These are phyloP conservation scores for Cicer bijugum DNA, from an alignment of 306 rosid species.

Conservation along the genomic window DNA sequence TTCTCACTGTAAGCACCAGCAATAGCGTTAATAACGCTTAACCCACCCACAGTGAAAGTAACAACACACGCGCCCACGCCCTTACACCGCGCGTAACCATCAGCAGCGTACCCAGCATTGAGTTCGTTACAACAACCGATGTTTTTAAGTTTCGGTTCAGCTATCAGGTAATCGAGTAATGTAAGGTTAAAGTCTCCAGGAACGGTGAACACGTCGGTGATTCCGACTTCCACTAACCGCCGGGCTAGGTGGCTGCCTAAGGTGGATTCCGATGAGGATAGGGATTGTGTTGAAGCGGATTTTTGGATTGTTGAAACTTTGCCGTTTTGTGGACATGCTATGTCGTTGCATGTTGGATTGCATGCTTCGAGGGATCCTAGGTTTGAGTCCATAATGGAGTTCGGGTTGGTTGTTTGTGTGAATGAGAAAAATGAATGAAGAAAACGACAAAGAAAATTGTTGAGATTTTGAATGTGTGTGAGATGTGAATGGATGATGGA, in stretches of 20 bases:
- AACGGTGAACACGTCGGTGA: slow-evolving; percentile 60
- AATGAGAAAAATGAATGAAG: background rate
- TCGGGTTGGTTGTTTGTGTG: no score
- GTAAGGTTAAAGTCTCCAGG: slow-evolving; percentile 71
- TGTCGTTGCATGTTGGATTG: slow-evolving; percentile 36
- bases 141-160: slow-evolving; percentile 52
- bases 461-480: background rate
- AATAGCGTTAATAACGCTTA: slow-evolving; percentile 59
- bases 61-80: slow-evolving; percentile 74
- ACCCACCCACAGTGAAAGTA: slow-evolving; percentile 62
- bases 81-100: slow-evolving; percentile 58
- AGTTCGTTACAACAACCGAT: slow-evolving; percentile 71
- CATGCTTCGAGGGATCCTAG: slow-evolving; percentile 49
- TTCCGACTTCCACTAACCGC: slow-evolving; percentile 58
- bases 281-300: slow-evolving; percentile 21
- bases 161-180: slow-evolving; percentile 63
- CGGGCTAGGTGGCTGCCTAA: slow-evolving; percentile 62
- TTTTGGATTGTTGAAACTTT: slow-evolving; percentile 38
- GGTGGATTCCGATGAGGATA: slow-evolving; percentile 46
- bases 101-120: slow-evolving; percentile 73
- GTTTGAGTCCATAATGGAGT: slow-evolving; percentile 44
- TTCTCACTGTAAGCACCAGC: slow-evolving; percentile 74
- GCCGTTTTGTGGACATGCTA: slow-evolving; percentile 43
- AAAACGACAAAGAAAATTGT: background rate
- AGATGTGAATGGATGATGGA: background rate